These are phyloP conservation scores for Fusarium sp. DNA, from an alignment of 2,329 filamentous ascomycete species.

Conservation along the genomic window DNA sequence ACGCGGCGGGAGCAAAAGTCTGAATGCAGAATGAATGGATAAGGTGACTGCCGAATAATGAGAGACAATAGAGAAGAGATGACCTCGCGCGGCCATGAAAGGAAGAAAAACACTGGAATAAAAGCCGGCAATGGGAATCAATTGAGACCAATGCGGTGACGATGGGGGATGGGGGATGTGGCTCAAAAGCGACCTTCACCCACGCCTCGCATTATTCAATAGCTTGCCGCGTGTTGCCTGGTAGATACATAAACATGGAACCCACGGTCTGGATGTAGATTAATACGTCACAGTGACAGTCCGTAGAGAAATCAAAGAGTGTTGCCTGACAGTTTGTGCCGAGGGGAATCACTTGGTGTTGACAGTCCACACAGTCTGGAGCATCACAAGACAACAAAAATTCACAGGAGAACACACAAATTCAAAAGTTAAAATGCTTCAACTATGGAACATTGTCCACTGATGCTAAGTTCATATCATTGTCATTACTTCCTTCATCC, in stretches of 20 bases:
- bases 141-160: not conserved
- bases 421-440: not conserved
- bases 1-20: not conserved
- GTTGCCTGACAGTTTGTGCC: not conserved
- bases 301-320: not conserved
- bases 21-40: not conserved
- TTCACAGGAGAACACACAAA: not conserved
- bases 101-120: not conserved
- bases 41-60: no score
- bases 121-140: not conserved
- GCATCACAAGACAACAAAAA: not conserved
- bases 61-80: not conserved
- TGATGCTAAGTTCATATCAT: not conserved
- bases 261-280: not conserved
- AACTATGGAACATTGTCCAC: not conserved
- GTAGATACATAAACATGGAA: not conserved
- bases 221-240: not conserved
- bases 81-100: not conserved
- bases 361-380: not conserved
- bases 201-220: not conserved
- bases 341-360: not conserved
- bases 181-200: not conserved
- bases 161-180: not conserved
- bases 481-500: slow-evolving; percentile 1
- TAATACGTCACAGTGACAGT: not conserved